Conservation (phyloP, 371 early-diverging fungal genomes). For the Circinella minor region DNA sequence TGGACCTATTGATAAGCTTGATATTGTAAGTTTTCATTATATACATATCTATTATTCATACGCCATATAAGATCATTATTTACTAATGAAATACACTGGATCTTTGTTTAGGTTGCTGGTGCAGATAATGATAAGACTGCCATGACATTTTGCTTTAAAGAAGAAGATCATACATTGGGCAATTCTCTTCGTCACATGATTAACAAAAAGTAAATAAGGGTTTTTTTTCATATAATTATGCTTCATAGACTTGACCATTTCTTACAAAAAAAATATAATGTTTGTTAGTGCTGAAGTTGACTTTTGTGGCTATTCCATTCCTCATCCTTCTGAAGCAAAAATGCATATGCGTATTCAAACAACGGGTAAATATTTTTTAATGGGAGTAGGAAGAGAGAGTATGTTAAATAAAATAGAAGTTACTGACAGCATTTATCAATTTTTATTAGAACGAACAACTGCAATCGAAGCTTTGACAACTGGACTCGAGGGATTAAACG, state of each 20-base stretch:
- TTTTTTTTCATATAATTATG: not conserved
- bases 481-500: constrained; percentile 83
- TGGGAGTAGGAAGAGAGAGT: not conserved
- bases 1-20: constrained; percentile 52
- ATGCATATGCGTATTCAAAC: constrained; percentile 97
- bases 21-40: constrained; percentile 49
- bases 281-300: constrained; percentile 81
- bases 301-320: constrained; percentile 98
- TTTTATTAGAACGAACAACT: constrained; percentile 65
- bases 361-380: constrained; percentile 48
- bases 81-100: no score
- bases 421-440: not conserved
- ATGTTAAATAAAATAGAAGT: not conserved
- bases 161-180: constrained; percentile 97
- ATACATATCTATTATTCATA: not conserved
- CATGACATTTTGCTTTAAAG: constrained; percentile 85
- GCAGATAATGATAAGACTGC: constrained; percentile 74
- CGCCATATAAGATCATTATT: no score
- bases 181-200: constrained; percentile 92
- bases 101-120: constrained; percentile 53
- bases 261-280: not conserved
- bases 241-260: not conserved
- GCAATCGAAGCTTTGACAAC: constrained; percentile 86
- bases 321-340: constrained; percentile 98
- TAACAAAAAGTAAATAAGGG: constrained; percentile 85